These are phyloP conservation scores for Pilobolus umbonatus DNA, from an alignment of 192 early-diverging fungal species.

Conservation along the genomic window DNA sequence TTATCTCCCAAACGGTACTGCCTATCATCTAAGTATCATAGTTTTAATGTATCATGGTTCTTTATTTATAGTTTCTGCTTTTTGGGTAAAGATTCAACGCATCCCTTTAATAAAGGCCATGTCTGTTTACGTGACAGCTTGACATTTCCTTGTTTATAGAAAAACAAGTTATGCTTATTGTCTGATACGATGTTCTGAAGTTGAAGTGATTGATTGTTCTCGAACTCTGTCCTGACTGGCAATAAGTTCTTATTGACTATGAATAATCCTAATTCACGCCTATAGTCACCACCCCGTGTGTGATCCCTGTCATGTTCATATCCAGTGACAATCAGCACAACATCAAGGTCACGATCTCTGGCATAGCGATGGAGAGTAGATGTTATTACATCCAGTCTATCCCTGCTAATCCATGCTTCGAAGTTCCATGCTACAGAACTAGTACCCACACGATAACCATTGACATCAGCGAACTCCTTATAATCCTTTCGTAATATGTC, in stretches of 20 bases:
- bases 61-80: too few relatives aligned
- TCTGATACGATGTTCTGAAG: conserved; percentile 8
- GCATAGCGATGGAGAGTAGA: conserved; percentile 32
- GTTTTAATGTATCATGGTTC: too few relatives aligned
- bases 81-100: too few relatives aligned
- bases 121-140: conserved; percentile 57
- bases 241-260: conserved; percentile 20
- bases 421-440: conserved; percentile 52
- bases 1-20: too few relatives aligned
- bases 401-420: conserved; percentile 43
- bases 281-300: conserved; percentile 39
- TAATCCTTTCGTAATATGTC: conserved; percentile 71
- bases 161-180: conserved; percentile 11
- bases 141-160: conserved; percentile 49
- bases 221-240: conserved; percentile 28
- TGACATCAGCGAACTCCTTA: conserved; percentile 55
- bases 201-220: conserved; percentile 25
- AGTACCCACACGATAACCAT: conserved; percentile 53
- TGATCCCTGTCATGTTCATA: conserved; percentile 41
- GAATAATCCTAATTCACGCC: conserved; percentile 54
- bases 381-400: conserved; percentile 32
- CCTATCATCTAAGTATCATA: too few relatives aligned
- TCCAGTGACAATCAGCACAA: conserved; percentile 52
- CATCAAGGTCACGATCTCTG: conserved; percentile 40
- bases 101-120: conserved; percentile 34